Evolutionary conservation across 495 filamentous ascomycete genomes (phyloP), one percentile per base, ranked within the genome.

Genomic region (Viridothelium virens): DNA sequence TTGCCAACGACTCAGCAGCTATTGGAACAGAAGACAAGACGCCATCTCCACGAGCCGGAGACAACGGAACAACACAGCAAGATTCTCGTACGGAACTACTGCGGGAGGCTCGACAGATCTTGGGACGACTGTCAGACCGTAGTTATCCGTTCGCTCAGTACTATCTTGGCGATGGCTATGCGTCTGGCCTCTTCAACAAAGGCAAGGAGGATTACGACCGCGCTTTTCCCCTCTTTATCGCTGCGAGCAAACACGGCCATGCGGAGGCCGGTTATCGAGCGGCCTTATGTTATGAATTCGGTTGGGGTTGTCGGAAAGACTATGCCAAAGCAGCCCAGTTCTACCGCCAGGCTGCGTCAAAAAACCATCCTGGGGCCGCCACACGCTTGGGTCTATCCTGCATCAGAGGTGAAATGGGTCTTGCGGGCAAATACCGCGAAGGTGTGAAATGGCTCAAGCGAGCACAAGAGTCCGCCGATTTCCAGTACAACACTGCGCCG

Each of bases 131-230:
- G 48, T 81, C 91, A 33, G 91, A 93, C 74, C 87, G 87, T 69
- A 89, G 90, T 67, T 96, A 93, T 75, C 93, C 93, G 5, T 96
- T 96, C 71, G 95, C 95, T 2, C 94, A 99, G 76, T 99, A 99
- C 79, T 96, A 96, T 73, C 85, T 99, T 12, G 94, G 84, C 47
- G 94, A 99, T 72, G 94, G 93, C 2, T 97, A 89, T 75, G 89
- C 91, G 1, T 96, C 93, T 14, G 95, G 94, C 7, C 79, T 99
- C 25, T 97, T 99, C 77, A 91, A 84, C 78, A 97, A 96, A 76
- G 89, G 89, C 46, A 92, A 90, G 69, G 86, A 89, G 71, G 95
- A 97, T 75, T 87, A 93, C 70, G 91, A 94, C 67, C 86, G 87
- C 11, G 92, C 93, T 1, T 97, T 97, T 71, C 85, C 89, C 0